These are phyloP conservation scores for Catharanthus roseus DNA, from an alignment of 257 asterid genomes.

Conservation along the genomic window DNA sequence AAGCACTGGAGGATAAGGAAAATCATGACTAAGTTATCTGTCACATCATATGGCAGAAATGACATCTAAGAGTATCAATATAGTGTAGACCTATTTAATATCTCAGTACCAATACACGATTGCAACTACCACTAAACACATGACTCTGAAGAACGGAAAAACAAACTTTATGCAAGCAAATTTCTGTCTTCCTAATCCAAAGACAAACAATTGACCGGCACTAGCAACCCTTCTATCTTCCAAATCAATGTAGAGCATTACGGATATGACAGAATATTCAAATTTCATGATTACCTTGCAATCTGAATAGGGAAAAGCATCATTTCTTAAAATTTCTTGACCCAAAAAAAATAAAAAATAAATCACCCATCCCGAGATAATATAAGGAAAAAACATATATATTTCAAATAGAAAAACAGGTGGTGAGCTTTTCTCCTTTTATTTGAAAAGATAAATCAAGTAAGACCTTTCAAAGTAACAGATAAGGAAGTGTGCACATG, in stretches of 20 bases:
- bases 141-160: not conserved
- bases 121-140: not conserved
- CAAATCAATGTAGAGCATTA: not conserved
- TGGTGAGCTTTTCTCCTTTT: too few relatives aligned
- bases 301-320: too few relatives aligned
- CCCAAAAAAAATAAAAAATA: not conserved
- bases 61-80: not conserved
- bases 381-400: not conserved
- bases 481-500: not conserved
- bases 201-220: not conserved
- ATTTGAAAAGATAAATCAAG: too few relatives aligned
- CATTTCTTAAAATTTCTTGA: not conserved
- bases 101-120: not conserved
- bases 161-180: not conserved
- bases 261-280: not conserved
- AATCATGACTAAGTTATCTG: slow-evolving; percentile 21
- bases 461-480: not conserved
- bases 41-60: slow-evolving; percentile 3
- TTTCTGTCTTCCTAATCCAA: not conserved
- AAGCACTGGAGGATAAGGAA: slow-evolving; percentile 45
- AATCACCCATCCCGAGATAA: not conserved
- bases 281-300: not conserved
- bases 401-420: not conserved
- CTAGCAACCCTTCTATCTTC: not conserved
- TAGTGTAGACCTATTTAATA: not conserved